Base-by-base conservation (phyloP, 2,329 filamentous ascomycete species). In the Alternaria ethzedia region DNA sequence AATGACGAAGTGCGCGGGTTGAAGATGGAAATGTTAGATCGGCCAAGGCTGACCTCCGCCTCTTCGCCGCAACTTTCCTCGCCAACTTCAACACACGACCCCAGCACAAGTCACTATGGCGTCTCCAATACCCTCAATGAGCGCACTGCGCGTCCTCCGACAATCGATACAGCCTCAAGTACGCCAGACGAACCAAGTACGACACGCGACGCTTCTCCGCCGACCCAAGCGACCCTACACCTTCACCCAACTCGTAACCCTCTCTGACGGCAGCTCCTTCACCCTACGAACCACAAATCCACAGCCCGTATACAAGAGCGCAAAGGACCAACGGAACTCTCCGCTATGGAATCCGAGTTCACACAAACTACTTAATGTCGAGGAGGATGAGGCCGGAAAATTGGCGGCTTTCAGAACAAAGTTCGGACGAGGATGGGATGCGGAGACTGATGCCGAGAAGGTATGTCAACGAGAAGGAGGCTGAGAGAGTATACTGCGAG, bases 211-310 rank as follows among this genome's bases (percentile, higher is more conserved):
- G 23, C 91, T 97, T 67, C 88, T 98, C 77, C 87, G 87, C 66
- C 93, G 96, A 15, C 94, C 94, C n/a, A 91, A 94, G 76, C 89
- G 94, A 6, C 95, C 96, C 45, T 98, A 97, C 86, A 93, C 91
- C 71, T 98, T 97, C 86, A 97, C 95, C n/a, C 96, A 99, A 83
- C 88, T 99, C 64, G 86, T 99, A 70, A 94, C 94, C 57, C 90
- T 98, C 68, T 93, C 91, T 44, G 96, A 99, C 84, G 96, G 96
- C 72, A 92, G 89, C 75, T 91, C 94, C 64, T 98, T 89, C 82
- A 89, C 91, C 52, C 86, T 90, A 75, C 91, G 91, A 78, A 94
- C 92, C 23, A 93, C 92, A 11, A 92, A 88, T 11, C 92, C 93
- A 0, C 73, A 82, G 21, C 84, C 88, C 8, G 82, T 90, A 63